These are phyloP conservation scores for Solidago caesia DNA, from an alignment of 129 eudicot genomes.

Conservation along the genomic window DNA sequence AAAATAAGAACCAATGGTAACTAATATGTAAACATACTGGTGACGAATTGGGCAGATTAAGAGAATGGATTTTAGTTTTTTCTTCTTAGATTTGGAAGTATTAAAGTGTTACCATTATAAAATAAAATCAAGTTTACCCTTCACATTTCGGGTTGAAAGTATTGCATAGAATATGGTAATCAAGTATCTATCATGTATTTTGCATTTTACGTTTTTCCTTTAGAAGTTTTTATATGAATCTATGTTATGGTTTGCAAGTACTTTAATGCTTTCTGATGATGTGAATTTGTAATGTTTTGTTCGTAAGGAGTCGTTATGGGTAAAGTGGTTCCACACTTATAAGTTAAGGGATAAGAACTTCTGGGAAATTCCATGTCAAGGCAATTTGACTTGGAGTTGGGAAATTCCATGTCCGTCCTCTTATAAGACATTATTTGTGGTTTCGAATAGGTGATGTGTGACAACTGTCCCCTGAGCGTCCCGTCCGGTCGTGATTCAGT, in stretches of 20 bases:
- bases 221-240: neutral
- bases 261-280: neutral
- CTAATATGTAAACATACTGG: neutral
- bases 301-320: too few relatives aligned
- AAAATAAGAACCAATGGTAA: slow-evolving; percentile 10
- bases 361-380: too few relatives aligned
- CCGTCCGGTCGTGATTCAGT: too few relatives aligned
- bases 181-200: neutral
- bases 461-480: too few relatives aligned
- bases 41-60: neutral
- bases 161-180: slow-evolving; percentile 3
- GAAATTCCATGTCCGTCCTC: too few relatives aligned
- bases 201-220: neutral
- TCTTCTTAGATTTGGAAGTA: neutral
- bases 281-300: neutral
- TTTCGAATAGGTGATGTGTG: too few relatives aligned
- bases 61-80: neutral
- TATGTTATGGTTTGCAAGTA: neutral
- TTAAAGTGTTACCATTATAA: neutral
- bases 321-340: too few relatives aligned
- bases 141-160: neutral
- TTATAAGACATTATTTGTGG: too few relatives aligned
- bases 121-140: neutral
- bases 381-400: too few relatives aligned
- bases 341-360: too few relatives aligned